Conservation (phyloP, 1,139 yeast species). For the Candida sanyaensis region DNA sequence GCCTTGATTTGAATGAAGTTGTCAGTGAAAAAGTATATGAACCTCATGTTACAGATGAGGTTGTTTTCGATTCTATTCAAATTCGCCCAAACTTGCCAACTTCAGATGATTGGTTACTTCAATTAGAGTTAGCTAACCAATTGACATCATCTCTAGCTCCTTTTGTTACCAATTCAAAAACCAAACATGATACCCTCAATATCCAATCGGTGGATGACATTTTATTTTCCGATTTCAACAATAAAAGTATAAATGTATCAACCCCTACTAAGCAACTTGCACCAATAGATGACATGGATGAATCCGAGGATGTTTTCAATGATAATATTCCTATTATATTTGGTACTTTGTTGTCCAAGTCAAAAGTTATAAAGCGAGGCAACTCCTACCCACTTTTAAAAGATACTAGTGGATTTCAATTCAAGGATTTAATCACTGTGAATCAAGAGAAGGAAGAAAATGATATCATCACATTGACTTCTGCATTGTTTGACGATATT, state of each 20-base stretch:
- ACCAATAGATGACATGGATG: conserved; percentile 17
- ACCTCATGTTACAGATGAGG: conserved; percentile 49
- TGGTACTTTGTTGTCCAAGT: conserved; percentile 20
- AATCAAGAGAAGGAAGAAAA: conserved; percentile 10
- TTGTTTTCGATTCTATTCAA: conserved; percentile 33
- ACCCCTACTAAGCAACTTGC: conserved; percentile 22
- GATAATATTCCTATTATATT: conserved; percentile 23
- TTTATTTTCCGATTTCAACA: conserved; percentile 54
- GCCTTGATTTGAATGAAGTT: conserved; percentile 38
- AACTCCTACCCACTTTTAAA: conserved; percentile 31
- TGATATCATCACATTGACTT: conserved; percentile 13
- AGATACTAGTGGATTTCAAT: conserved; percentile 17
- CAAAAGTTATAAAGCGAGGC: conserved; percentile 21
- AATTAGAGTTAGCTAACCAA: conserved; percentile 57
- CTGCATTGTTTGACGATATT: conserved; percentile 24
- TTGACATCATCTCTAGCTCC: conserved; percentile 51
- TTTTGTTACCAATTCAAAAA: conserved; percentile 17
- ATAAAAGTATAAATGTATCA: conserved; percentile 24
- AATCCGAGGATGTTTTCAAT: conserved; percentile 18
- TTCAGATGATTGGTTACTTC: conserved; percentile 65
- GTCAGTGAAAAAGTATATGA: conserved; percentile 69
- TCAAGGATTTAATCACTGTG: conserved; percentile 9
- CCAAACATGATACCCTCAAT: conserved; percentile 21
- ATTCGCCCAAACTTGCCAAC: conserved; percentile 43
- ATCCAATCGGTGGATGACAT: conserved; percentile 47